Conservation (phyloP, 768 basidiomycete genomes). For the Xerocomus brunneocitrinus region DNA sequence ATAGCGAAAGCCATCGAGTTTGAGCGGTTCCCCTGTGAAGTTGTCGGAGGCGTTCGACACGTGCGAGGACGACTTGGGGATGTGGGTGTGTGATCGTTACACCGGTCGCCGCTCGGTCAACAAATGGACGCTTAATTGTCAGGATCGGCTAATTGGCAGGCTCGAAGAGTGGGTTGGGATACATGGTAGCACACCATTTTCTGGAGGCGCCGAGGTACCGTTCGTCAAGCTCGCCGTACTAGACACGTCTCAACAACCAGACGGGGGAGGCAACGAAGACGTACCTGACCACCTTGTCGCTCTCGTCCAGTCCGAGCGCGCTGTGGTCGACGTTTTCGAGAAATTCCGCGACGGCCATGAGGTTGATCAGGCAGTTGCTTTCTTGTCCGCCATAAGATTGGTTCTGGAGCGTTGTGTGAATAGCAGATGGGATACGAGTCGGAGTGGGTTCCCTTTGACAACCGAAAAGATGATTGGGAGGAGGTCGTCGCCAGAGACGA, state of each 20-base stretch:
- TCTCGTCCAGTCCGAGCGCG: slow-evolving; percentile 58
- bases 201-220: slow-evolving; percentile 27
- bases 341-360: slow-evolving; percentile 94
- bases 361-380: slow-evolving; percentile 88
- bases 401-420: slow-evolving; percentile 31
- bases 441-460: slow-evolving; percentile 85
- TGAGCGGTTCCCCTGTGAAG: slow-evolving; percentile 39
- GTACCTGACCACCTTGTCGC: slow-evolving; percentile 55
- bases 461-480: slow-evolving; percentile 92
- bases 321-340: slow-evolving; percentile 90
- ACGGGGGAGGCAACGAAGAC: slow-evolving; percentile 1
- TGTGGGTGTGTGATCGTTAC: slow-evolving; percentile 43
- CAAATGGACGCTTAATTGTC: slow-evolving; percentile 34
- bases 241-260: neutral
- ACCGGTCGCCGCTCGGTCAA: slow-evolving; percentile 36
- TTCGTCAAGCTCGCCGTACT: slow-evolving; percentile 70
- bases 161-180: slow-evolving; percentile 15
- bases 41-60: no score
- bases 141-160: slow-evolving; percentile 30
- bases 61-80: slow-evolving; percentile 20
- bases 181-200: slow-evolving; percentile 37
- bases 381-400: slow-evolving; percentile 55
- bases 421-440: slow-evolving; percentile 54
- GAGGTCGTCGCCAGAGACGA: slow-evolving; percentile 82
- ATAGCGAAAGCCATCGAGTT: slow-evolving; percentile 38